These are phyloP conservation scores for Cystobasidium ongulense DNA, from an alignment of 768 basidiomycete genomes.

Conservation along the genomic window DNA sequence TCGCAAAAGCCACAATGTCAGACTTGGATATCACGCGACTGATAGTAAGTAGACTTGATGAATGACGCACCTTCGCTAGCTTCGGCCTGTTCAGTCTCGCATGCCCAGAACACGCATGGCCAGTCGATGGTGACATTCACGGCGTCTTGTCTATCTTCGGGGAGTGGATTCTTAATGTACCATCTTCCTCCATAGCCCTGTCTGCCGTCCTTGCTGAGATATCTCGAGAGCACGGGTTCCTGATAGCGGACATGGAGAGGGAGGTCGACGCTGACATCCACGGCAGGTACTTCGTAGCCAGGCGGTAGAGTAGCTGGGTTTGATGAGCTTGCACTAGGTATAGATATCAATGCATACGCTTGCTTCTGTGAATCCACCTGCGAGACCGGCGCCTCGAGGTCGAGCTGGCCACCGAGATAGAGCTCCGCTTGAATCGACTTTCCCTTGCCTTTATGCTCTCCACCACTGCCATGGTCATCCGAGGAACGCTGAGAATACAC, in stretches of 20 bases:
- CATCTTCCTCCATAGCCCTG: conserved; percentile 14
- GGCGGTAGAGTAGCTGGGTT: neutral
- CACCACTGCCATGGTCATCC: neutral
- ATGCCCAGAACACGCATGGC: conserved; percentile 36
- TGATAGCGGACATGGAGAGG: conserved; percentile 37
- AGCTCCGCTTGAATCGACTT: conserved; percentile 17
- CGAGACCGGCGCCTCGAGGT: conserved; percentile 33
- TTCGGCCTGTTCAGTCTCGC: conserved; percentile 4
- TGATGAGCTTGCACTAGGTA: conserved; percentile 3
- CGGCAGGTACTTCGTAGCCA: neutral
- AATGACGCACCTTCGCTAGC: neutral
- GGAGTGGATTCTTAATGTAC: conserved; percentile 9
- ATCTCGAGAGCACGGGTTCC: conserved; percentile 25
- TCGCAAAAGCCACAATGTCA: neutral
- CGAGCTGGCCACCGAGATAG: conserved; percentile 20
- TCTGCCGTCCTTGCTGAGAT: conserved; percentile 2
- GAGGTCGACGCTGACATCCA: neutral
- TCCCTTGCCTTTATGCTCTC: conserved; percentile 15
- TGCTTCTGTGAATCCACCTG: neutral
- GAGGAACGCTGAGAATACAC: conserved; percentile 9
- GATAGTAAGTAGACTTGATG: neutral
- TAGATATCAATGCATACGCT: conserved; percentile 7
- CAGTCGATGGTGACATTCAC: conserved; percentile 16
- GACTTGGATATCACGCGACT: neutral
- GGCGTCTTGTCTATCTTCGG: neutral